phyloP scores from a whole-genome alignment of 2,329 filamentous ascomycete genomes.

The Ophiocordyceps camponoti-leonardi region DNA sequence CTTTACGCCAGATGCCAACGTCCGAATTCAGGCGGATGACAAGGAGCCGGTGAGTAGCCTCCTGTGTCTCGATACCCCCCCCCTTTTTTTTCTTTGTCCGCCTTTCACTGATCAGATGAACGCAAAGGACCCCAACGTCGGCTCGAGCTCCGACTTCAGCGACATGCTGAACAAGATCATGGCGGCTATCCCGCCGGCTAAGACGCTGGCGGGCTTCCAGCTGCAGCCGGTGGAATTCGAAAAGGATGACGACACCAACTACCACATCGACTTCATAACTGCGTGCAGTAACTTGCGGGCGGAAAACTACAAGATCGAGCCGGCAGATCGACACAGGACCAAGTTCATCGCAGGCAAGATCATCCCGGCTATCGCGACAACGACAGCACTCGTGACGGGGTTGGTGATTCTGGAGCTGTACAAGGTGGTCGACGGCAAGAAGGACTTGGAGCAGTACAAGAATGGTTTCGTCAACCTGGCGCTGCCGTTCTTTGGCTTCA shows the following conservation, averaged over 20 bases:
- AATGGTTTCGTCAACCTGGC: slow-evolving; percentile 97
- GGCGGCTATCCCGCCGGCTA: slow-evolving; percentile 58
- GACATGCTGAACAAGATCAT: slow-evolving; percentile 60
- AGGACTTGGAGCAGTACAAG: slow-evolving; percentile 97
- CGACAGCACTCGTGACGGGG: slow-evolving; percentile 87
- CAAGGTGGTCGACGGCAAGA: slow-evolving; percentile 93
- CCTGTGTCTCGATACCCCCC: too few relatives aligned
- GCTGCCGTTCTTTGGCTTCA: slow-evolving; percentile 95
- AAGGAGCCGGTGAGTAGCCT: slow-evolving; percentile 51
- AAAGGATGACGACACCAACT: slow-evolving; percentile 95
- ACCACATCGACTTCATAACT: slow-evolving; percentile 98
- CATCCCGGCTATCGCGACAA: slow-evolving; percentile 95
- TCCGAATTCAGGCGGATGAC: slow-evolving; percentile 95
- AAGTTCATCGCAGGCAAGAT: slow-evolving; percentile 99
- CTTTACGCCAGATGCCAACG: slow-evolving; percentile 73
- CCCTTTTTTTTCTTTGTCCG: neutral
- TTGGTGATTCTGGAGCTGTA: slow-evolving; percentile 84
- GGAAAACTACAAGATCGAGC: slow-evolving; percentile 93
- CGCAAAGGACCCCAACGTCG: slow-evolving; percentile 66
- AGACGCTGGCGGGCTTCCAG: slow-evolving; percentile 72
- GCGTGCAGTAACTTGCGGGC: slow-evolving; percentile 91
- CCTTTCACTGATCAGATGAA: neutral
- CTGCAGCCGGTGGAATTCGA: slow-evolving; percentile 89
- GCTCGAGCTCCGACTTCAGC: slow-evolving; percentile 45
- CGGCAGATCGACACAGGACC: slow-evolving; percentile 88